Evolutionary conservation across 192 early-diverging fungal genomes (phyloP).

Genomic region (Umbelopsis vinacea): DNA sequence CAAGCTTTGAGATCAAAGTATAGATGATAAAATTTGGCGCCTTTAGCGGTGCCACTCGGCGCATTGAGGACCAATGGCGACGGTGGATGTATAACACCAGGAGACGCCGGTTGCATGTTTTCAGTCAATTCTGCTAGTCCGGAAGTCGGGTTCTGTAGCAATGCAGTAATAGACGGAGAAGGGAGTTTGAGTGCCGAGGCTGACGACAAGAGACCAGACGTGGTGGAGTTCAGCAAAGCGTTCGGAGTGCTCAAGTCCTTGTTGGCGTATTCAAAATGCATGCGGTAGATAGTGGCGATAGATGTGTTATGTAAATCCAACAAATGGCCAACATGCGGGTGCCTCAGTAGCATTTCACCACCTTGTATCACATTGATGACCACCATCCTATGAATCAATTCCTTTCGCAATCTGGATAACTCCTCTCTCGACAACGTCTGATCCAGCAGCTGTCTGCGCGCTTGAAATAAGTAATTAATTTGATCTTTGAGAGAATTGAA

Average conservation of each 20-base stretch:
- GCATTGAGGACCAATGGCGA: not conserved
- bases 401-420: constrained; percentile 53
- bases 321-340: constrained; percentile 61
- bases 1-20: constrained; percentile 62
- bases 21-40: constrained; percentile 52
- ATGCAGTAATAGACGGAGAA: not conserved
- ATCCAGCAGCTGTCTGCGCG: constrained; percentile 61
- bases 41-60: constrained; percentile 10
- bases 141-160: not conserved
- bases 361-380: constrained; percentile 58
- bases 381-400: constrained; percentile 59
- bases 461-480: constrained; percentile 63
- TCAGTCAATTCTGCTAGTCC: not conserved
- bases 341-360: constrained; percentile 60
- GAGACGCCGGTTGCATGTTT: constrained; percentile 11
- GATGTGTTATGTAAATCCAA: constrained; percentile 59
- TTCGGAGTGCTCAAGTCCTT: not conserved
- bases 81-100: not conserved
- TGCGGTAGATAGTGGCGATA: constrained; percentile 58
- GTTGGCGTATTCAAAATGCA: constrained; percentile 50
- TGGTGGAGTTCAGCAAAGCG: not conserved
- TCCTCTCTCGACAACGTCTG: constrained; percentile 65
- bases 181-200: not conserved
- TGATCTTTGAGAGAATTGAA: constrained; percentile 58
- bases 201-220: not conserved